Evolutionary conservation across 164 flowering plant genomes (phyloP).

Genomic region (Berberis vulgaris): DNA sequence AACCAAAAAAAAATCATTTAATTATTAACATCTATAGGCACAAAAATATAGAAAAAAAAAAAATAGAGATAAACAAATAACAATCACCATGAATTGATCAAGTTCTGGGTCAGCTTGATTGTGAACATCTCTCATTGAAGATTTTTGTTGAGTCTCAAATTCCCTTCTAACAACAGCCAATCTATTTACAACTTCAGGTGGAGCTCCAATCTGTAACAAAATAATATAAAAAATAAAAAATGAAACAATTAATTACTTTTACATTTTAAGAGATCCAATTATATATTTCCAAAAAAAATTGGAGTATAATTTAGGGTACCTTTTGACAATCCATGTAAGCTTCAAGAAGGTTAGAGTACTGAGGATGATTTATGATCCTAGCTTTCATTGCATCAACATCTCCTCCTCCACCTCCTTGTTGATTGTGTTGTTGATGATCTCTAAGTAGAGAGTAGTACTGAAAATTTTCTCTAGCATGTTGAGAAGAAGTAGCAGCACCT

Average conservation of each 20-base stretch:
- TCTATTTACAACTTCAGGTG: slow-evolving; percentile 68
- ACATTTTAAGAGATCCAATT: background rate
- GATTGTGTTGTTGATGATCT: slow-evolving; percentile 13
- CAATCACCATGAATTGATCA: slow-evolving; percentile 84
- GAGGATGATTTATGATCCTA: slow-evolving; percentile 86
- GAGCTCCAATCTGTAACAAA: slow-evolving; percentile 70
- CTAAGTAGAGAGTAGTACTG: slow-evolving; percentile 26
- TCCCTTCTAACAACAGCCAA: slow-evolving; percentile 62
- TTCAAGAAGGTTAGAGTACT: slow-evolving; percentile 66
- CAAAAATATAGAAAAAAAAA: background rate
- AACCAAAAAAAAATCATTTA: background rate
- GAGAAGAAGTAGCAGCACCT: slow-evolving; percentile 26
- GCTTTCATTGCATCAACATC: slow-evolving; percentile 77
- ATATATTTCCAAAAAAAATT: too few relatives aligned
- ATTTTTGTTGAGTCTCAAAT: slow-evolving; percentile 55
- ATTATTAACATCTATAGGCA: background rate
- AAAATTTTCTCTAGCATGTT: slow-evolving; percentile 19
- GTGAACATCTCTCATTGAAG: slow-evolving; percentile 28
- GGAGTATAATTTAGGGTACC: slow-evolving; percentile 25
- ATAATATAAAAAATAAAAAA: background rate
- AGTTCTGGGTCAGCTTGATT: slow-evolving; percentile 72
- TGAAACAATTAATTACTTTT: background rate
- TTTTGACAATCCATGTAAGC: slow-evolving; percentile 95
- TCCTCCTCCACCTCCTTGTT: slow-evolving; percentile 13
- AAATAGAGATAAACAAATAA: background rate